These are phyloP conservation scores for Peronospora tabacina DNA, from an alignment of 352 stramenopile genomes.

Conservation along the genomic window DNA sequence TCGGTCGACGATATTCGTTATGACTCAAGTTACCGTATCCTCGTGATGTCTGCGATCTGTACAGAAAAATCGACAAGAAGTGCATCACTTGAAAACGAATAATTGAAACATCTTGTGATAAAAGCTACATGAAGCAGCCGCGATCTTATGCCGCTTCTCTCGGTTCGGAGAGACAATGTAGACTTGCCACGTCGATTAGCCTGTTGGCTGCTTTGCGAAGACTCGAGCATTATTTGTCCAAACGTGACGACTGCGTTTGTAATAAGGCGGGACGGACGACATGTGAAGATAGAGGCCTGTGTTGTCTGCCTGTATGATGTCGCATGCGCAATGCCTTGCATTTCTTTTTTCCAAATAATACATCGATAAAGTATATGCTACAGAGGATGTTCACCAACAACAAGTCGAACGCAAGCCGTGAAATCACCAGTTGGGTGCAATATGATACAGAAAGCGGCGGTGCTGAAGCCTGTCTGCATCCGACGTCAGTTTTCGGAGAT, in stretches of 20 bases:
- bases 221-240: background rate
- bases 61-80: too few relatives aligned
- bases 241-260: constrained; percentile 1
- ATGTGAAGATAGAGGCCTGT: constrained; percentile 9
- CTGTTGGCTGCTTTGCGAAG: background rate
- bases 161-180: background rate
- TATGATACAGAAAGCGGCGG: background rate
- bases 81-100: too few relatives aligned
- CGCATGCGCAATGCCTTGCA: constrained; percentile 2
- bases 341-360: background rate
- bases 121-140: background rate
- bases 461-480: background rate
- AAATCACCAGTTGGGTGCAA: constrained; percentile 12
- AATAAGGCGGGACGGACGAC: background rate
- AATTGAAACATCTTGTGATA: too few relatives aligned
- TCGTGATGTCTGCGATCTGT: too few relatives aligned
- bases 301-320: constrained; percentile 8
- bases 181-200: background rate
- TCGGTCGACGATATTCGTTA: too few relatives aligned
- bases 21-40: too few relatives aligned
- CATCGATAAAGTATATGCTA: background rate
- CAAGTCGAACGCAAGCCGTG: background rate
- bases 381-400: constrained; percentile 1
- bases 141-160: too few relatives aligned
- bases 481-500: background rate